Percentiles rank a stretch among this genome's conserved stretches.
Evolutionary conservation across 2,329 filamentous ascomycete genomes (phyloP).

Genomic region (Paracorniculantispora psalliotae): DNA sequence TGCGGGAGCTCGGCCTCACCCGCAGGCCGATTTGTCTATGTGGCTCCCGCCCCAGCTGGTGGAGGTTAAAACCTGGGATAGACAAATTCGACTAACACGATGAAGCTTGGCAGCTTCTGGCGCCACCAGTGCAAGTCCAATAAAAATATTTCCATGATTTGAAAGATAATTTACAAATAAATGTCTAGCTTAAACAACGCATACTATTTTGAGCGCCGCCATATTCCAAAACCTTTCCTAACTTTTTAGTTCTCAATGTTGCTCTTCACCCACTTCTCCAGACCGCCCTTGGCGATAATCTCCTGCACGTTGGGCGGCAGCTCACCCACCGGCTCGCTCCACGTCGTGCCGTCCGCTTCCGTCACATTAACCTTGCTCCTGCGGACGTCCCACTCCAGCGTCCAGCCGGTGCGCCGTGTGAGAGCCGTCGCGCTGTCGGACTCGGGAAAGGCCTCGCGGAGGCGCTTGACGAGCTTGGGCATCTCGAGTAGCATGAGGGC

Average conservation of each 20-base stretch:
- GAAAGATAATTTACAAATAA: no score
- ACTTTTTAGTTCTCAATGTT: no score
- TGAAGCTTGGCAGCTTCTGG: background rate
- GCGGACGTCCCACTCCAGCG: slow-evolving; percentile 18
- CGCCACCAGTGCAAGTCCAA: no score
- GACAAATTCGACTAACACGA: background rate
- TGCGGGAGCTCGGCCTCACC: background rate
- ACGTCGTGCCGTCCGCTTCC: slow-evolving; percentile 19
- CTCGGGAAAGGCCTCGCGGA: slow-evolving; percentile 57
- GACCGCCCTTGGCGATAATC: slow-evolving; percentile 22
- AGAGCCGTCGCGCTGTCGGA: no score
- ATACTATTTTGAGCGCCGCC: no score
- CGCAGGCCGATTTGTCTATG: background rate
- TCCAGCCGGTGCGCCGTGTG: slow-evolving; percentile 79
- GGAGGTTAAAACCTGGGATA: background rate
- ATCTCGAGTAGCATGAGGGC: slow-evolving; percentile 69
- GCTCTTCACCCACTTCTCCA: slow-evolving; percentile 20
- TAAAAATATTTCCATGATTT: no score
- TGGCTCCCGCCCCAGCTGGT: background rate
- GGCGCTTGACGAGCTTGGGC: slow-evolving; percentile 58
- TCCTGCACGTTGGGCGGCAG: slow-evolving; percentile 21
- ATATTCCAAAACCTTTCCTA: no score
- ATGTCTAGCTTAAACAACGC: no score
- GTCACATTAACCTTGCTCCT: slow-evolving; percentile 18
- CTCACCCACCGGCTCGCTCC: slow-evolving; percentile 23